Evolutionary conservation across 2,329 filamentous ascomycete genomes (phyloP), one percentile per base, ranked within the genome.

Genomic region (Magnaporthiopsis poae): DNA sequence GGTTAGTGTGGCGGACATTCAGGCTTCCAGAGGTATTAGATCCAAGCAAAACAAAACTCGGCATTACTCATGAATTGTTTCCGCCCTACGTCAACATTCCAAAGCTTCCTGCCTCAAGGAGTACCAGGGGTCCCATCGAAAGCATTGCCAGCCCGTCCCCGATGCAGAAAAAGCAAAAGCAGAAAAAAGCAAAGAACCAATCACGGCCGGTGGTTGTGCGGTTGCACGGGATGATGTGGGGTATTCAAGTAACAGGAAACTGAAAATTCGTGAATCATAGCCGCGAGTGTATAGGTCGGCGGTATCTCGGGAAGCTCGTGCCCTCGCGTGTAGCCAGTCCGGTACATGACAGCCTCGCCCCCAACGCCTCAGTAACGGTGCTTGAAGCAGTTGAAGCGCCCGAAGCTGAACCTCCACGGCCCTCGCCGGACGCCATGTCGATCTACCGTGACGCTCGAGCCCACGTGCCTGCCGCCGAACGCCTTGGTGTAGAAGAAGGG

Each of bases 361-460:
- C 8, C 18, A 25, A 9, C 46, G 21, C n/a, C 46, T 63, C n/a
- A 63, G 25, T 64, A 27, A 13, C 29, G 63, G 18, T 52, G 56
- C 31, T 65, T 65, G 77, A 84, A 84, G 75, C 82, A 84, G 76
- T 77, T 81, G 72, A 82, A 83, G 61, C 75, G 78, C 68, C 81
- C 80, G 60, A 82, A 74, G 64, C 79, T 80, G 72, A 84, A 80
- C 61, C 82, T 76, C 80, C 81, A 84, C 3, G 81, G 80, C 2
- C 82, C 82, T 13, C 80, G 78, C 64, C 77, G 80, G 9, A 83
- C 74, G 62, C 82, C 82, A 69, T 81, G 74, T 13, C 76, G 77
- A 71, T 80, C 77, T 27, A 79, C 80, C 46, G 77, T 75, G 65
- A 84, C 74, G 71, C 75, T 82, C 46, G 82, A 83, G 69, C 82